phyloP scores from a whole-genome alignment of 768 basidiomycete genomes.

The Exidia glandulosa region DNA sequence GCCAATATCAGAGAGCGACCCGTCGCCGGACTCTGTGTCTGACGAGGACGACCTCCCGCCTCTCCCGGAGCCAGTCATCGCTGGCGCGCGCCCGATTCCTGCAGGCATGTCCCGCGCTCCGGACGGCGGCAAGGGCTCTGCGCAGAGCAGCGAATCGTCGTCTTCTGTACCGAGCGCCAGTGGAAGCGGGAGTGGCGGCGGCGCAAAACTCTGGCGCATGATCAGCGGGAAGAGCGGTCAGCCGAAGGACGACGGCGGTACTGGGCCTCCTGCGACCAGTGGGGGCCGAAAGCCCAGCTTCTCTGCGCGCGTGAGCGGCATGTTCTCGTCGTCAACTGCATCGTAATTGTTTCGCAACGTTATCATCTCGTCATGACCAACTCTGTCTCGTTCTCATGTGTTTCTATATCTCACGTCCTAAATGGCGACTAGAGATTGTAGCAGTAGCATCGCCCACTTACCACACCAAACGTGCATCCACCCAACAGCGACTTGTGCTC shows the following conservation, averaged over 20 bases:
- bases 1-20: background rate
- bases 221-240: background rate
- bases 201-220: background rate
- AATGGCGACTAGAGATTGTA: too few relatives aligned
- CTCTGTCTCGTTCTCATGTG: too few relatives aligned
- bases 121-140: background rate
- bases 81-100: too few relatives aligned
- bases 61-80: too few relatives aligned
- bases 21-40: background rate
- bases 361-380: too few relatives aligned
- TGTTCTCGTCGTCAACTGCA: background rate
- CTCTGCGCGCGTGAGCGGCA: background rate
- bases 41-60: background rate
- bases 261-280: background rate
- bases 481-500: too few relatives aligned
- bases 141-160: background rate
- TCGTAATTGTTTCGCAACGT: too few relatives aligned
- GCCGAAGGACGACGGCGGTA: background rate
- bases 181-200: too few relatives aligned
- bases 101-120: too few relatives aligned
- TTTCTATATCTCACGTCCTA: too few relatives aligned
- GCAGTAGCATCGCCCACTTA: too few relatives aligned
- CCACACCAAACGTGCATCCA: too few relatives aligned
- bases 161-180: background rate
- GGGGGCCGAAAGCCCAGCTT: background rate